These are phyloP conservation scores for Solanum paucissectum DNA, from an alignment of 257 asterid genomes.

Conservation along the genomic window DNA sequence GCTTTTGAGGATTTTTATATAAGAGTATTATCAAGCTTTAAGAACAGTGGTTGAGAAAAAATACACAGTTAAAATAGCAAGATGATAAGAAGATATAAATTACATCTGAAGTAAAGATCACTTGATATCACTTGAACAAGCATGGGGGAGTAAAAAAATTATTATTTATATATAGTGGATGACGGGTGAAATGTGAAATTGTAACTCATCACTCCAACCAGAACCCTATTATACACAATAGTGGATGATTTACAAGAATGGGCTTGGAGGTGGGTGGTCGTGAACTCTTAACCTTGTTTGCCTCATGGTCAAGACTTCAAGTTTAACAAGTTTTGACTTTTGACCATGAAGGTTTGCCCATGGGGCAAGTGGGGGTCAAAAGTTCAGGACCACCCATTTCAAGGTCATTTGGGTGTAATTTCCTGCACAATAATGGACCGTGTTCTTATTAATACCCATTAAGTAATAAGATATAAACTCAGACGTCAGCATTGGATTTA, in stretches of 20 bases:
- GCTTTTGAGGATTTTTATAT: background rate
- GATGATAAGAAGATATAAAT: background rate
- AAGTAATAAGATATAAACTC: background rate
- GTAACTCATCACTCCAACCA: background rate
- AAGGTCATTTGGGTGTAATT: background rate
- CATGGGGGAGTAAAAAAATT: background rate
- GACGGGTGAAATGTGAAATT: background rate
- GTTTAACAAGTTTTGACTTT: background rate
- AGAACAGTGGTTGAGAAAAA: background rate
- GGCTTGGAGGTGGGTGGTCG: background rate
- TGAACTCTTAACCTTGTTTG: background rate
- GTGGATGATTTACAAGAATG: background rate
- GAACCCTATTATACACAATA: background rate
- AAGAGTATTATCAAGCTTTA: background rate
- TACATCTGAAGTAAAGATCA: background rate
- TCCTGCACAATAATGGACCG: background rate
- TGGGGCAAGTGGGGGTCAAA: background rate
- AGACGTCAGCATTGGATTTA: background rate
- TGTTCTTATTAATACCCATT: background rate
- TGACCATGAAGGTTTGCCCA: background rate
- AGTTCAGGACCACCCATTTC: background rate
- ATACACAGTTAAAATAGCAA: background rate
- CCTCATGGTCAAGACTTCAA: background rate
- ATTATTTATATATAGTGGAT: background rate
- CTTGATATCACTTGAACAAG: background rate